A percentile compares a stretch with the other conserved stretches of the same genome.
Evolutionary conservation across 139 green algal genomes (phyloP).

Genomic region (Chlamydomonas sphaeroides): DNA sequence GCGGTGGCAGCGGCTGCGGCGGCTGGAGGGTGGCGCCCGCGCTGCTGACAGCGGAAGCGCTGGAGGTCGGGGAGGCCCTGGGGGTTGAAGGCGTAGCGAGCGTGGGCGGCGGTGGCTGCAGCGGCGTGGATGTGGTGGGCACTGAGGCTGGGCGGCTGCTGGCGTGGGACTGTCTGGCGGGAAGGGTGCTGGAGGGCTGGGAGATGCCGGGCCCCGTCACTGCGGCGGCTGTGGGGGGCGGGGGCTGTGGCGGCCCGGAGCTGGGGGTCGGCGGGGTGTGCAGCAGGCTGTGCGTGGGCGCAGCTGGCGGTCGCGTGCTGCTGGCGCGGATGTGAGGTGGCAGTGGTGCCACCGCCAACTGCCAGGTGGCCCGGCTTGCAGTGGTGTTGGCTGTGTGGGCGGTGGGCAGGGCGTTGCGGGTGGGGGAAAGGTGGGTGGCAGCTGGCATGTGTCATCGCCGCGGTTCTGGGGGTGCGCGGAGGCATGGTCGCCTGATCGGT

Average conservation of each 20-base stretch:
- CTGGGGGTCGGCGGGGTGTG: no score
- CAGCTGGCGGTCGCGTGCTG: not conserved
- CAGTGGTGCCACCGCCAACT: no score
- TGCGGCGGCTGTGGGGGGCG: not conserved
- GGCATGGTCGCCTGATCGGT: no score
- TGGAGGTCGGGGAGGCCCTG: not conserved
- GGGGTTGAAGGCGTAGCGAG: not conserved
- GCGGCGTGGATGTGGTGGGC: not conserved
- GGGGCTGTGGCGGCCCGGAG: not conserved
- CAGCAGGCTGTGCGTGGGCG: not conserved
- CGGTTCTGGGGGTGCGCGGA: no score
- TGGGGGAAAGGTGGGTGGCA: no score
- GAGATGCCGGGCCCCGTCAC: not conserved
- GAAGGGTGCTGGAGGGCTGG: constrained; percentile 7
- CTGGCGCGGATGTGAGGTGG: not conserved
- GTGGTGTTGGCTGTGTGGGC: no score
- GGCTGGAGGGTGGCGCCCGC: not conserved
- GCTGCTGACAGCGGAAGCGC: not conserved
- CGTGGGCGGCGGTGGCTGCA: not conserved
- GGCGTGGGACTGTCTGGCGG: constrained; percentile 2
- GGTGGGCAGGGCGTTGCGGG: no score
- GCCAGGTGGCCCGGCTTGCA: no score
- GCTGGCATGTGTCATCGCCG: no score
- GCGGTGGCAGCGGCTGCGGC: not conserved
- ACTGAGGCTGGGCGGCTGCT: constrained; percentile 1